These are phyloP conservation scores for Euclidium syriacum DNA, from an alignment of 345 rosid species.

Conservation along the genomic window DNA sequence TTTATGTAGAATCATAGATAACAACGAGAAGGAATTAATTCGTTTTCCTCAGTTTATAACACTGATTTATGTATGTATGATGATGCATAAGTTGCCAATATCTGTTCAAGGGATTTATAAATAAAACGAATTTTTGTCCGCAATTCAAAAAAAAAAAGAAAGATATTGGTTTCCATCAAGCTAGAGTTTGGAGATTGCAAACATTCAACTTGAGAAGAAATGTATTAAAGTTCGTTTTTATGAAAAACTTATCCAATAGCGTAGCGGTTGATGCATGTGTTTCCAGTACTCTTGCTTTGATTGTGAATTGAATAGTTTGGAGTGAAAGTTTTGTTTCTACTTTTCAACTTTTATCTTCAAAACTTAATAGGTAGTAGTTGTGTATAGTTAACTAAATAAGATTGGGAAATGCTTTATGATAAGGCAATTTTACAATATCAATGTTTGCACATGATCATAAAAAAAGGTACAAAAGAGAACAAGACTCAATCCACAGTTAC, in stretches of 20 bases:
- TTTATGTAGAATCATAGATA: conserved; percentile 10
- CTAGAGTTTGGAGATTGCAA: background rate
- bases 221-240: background rate
- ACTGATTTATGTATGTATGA: background rate
- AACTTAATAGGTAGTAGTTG: too few relatives aligned
- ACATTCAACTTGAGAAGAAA: background rate
- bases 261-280: background rate
- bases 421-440: conserved; percentile 16
- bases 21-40: background rate
- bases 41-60: background rate
- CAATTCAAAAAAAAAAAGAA: background rate
- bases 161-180: background rate
- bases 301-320: background rate
- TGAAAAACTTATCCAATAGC: background rate
- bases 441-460: conserved; percentile 25
- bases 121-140: background rate
- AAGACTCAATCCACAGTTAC: conserved; percentile 27
- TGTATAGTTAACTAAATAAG: too few relatives aligned
- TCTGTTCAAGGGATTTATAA: background rate
- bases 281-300: background rate
- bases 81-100: background rate
- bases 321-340: background rate
- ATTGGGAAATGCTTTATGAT: conserved; percentile 10
- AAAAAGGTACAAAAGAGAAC: background rate
- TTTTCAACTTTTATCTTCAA: too few relatives aligned